phyloP scores from a whole-genome alignment of 2,329 filamentous ascomycete species.

The Paecilomyces sp. region DNA sequence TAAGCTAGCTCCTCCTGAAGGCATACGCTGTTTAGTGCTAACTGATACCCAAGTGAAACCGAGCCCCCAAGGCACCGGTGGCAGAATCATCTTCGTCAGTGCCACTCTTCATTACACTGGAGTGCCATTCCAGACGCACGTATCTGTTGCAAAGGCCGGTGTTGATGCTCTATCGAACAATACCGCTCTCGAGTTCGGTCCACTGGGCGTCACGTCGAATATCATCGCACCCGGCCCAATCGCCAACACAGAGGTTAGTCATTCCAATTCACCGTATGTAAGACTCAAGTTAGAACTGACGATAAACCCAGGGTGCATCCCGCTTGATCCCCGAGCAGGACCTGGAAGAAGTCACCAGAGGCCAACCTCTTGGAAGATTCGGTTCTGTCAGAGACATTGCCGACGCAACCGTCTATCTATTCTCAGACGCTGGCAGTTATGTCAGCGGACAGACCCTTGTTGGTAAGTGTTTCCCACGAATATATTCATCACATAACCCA shows the following conservation, averaged over 20 bases:
- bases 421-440: conserved; percentile 78
- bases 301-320: conserved; percentile 52
- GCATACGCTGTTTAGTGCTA: background rate
- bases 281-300: background rate
- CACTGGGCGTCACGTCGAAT: conserved; percentile 78
- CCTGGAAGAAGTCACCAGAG: conserved; percentile 38
- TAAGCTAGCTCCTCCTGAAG: conserved; percentile 11
- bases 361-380: conserved; percentile 66
- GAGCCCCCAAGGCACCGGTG: conserved; percentile 54
- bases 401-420: conserved; percentile 84
- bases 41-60: conserved; percentile 16
- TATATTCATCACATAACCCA: background rate
- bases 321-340: conserved; percentile 52
- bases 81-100: conserved; percentile 82
- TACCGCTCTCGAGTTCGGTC: conserved; percentile 83
- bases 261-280: background rate
- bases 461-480: conserved; percentile 25
- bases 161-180: conserved; percentile 77
- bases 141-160: conserved; percentile 83
- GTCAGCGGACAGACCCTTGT: conserved; percentile 78
- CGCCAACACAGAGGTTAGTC: conserved; percentile 60
- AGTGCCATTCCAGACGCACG: conserved; percentile 78
- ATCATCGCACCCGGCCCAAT: conserved; percentile 86
- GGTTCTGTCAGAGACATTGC: conserved; percentile 82
- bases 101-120: conserved; percentile 89